phyloP scores from a whole-genome alignment of 192 early-diverging fungal species.

The Entomortierella parvispora region DNA sequence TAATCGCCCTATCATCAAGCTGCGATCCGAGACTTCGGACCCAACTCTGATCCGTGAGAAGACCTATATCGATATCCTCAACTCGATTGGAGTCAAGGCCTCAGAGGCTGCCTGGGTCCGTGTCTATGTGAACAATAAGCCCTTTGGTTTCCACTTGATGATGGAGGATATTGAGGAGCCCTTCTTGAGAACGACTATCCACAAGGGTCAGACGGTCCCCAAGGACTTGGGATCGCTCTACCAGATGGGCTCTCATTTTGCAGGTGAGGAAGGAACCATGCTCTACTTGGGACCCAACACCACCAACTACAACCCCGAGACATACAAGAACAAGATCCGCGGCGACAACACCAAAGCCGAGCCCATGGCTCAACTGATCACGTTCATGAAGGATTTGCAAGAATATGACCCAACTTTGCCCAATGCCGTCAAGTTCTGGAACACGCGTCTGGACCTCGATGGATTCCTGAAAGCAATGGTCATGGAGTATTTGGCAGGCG shows the following conservation, averaged over 20 bases:
- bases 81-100: slow-evolving; percentile 20
- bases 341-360: slow-evolving; percentile 26
- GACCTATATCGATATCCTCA: slow-evolving; percentile 48
- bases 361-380: slow-evolving; percentile 40
- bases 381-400: slow-evolving; percentile 42
- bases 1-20: slow-evolving; percentile 43
- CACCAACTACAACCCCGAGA: slow-evolving; percentile 30
- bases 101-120: slow-evolving; percentile 35
- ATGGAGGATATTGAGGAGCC: slow-evolving; percentile 48
- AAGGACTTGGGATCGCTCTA: slow-evolving; percentile 34
- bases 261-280: slow-evolving; percentile 31
- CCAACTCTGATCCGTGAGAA: slow-evolving; percentile 54
- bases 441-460: slow-evolving; percentile 33
- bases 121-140: slow-evolving; percentile 51
- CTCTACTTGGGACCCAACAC: slow-evolving; percentile 28
- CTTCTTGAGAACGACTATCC: slow-evolving; percentile 40
- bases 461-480: slow-evolving; percentile 40
- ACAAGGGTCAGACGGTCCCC: slow-evolving; percentile 7
- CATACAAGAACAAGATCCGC: slow-evolving; percentile 31
- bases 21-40: slow-evolving; percentile 40
- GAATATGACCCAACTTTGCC: slow-evolving; percentile 24
- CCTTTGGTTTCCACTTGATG: slow-evolving; percentile 49
- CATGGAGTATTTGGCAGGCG: slow-evolving; percentile 48
- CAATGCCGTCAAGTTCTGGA: slow-evolving; percentile 25
- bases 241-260: slow-evolving; percentile 43